Percentiles rank a stretch among this genome's conserved stretches.
Conservation (phyloP, 768 basidiomycete species). For the Leccinum disarticulatum region DNA sequence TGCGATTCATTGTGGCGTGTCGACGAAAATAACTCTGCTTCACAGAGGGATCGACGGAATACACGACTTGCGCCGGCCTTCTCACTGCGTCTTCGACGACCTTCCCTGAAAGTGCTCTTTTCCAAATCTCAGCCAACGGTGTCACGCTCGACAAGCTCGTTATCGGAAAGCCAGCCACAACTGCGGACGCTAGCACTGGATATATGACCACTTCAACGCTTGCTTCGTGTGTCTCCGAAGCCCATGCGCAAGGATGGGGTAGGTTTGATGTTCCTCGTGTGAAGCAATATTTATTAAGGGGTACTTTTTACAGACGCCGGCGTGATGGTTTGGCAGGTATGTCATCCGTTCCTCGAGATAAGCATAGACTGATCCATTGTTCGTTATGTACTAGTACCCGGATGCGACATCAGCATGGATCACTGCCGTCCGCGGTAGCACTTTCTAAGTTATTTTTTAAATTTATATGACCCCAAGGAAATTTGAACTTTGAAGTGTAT, state of each 20-base stretch:
- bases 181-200: slow-evolving; percentile 50
- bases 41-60: slow-evolving; percentile 38
- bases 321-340: slow-evolving; percentile 41
- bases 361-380: not conserved
- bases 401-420: slow-evolving; percentile 40
- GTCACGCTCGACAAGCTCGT: slow-evolving; percentile 65
- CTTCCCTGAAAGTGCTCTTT: slow-evolving; percentile 43
- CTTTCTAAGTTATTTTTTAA: not conserved
- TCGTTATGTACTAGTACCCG: slow-evolving; percentile 33
- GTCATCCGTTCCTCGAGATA: not conserved
- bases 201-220: slow-evolving; percentile 57
- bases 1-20: not conserved
- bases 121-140: slow-evolving; percentile 52
- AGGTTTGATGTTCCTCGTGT: not conserved
- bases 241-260: slow-evolving; percentile 28
- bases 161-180: slow-evolving; percentile 67
- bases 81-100: slow-evolving; percentile 38
- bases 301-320: slow-evolving; percentile 32
- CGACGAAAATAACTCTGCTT: not conserved
- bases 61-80: slow-evolving; percentile 38
- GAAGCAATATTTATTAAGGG: not conserved
- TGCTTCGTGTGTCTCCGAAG: slow-evolving; percentile 57
- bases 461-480: not conserved
- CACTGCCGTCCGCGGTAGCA: slow-evolving; percentile 12
- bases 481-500: not conserved